Base-by-base conservation (phyloP, 495 filamentous ascomycete genomes). In the Tuber aestivum region DNA sequence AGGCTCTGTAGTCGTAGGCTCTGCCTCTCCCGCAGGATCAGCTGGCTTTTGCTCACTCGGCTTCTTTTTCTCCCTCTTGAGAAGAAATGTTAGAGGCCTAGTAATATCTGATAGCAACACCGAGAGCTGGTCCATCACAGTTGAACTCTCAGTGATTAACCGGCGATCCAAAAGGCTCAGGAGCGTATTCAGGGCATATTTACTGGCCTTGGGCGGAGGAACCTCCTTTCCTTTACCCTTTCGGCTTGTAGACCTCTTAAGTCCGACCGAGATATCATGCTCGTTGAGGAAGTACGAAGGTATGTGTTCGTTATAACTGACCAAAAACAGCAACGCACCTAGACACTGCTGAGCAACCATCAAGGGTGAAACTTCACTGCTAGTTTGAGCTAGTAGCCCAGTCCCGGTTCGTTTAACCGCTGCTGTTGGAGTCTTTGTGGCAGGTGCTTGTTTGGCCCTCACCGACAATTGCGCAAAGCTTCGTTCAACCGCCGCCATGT, bases 281-380 rank as follows among this genome's bases (percentile, higher is more conserved):
- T 98, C 95, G 9, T 93, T 97, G 69, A 99, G 84, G 89, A 99
- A 98, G 84, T 97, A 95, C 70, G 90, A 92, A 40, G 94, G 90
- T 70, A 98, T 90, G 78, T 95, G 92, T 56, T 88, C 88, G 73
- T 96, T 97, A 83, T 92, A 92, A 78, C 89, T 88, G 8, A 92
- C 91, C 48, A 99, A 87, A 81, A 92, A 93, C 44, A 90, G 90
- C 14, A 99, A 86, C 18, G 94, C 90, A 71, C 89, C 88, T 45
- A 99, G 88, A 78, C 95, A 98, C 84, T 99, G 95, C 82, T 98
- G 95, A 16, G 97, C 93, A 65, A 99, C 92, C 88, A 97, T 91
- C 70, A 97, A 87, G 32, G 96, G 95, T 1, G 96, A 97, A 71
- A 95, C 90, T 78, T 98, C 96, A 70, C 86, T 89, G 41, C 88